Conservation (phyloP, 129 eudicot species). For the Dittrichia graveolens region DNA sequence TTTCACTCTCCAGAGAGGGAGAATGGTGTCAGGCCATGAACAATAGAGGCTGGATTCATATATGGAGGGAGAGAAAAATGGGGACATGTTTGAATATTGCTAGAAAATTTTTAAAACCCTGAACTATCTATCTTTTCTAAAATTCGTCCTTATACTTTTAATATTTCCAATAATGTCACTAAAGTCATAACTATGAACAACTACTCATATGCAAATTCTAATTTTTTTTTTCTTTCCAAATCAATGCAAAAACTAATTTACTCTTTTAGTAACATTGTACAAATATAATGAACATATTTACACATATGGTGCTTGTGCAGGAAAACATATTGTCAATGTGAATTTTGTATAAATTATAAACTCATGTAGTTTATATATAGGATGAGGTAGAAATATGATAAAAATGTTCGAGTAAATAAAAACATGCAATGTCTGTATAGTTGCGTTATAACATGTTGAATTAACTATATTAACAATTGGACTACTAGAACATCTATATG, state of each 20-base stretch:
- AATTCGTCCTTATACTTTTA: background rate
- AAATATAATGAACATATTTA: too few species aligned
- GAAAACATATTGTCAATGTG: too few species aligned
- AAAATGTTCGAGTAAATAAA: too few species aligned
- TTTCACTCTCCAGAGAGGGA: slow-evolving; percentile 19
- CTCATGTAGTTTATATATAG: too few species aligned
- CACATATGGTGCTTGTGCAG: too few species aligned
- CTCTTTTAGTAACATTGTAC: too few species aligned
- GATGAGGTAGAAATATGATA: too few species aligned
- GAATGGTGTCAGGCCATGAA: slow-evolving; percentile 24
- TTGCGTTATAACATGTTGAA: too few species aligned
- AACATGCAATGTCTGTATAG: too few species aligned
- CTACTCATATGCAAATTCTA: background rate
- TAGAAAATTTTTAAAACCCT: slow-evolving; percentile 22
- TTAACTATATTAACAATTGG: too few species aligned
- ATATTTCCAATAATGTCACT: background rate
- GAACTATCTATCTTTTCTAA: background rate
- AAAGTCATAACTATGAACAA: background rate
- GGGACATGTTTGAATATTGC: slow-evolving; percentile 30
- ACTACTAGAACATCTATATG: too few species aligned
- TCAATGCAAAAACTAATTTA: background rate
- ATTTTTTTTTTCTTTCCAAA: background rate
- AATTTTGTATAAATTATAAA: too few species aligned
- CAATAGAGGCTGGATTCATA: slow-evolving; percentile 19
- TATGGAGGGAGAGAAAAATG: slow-evolving; percentile 30